A percentile compares a stretch with the other conserved stretches of the same genome.
phyloP scores from a whole-genome alignment of 306 rosid species.

The Styphnolobium japonicum region DNA sequence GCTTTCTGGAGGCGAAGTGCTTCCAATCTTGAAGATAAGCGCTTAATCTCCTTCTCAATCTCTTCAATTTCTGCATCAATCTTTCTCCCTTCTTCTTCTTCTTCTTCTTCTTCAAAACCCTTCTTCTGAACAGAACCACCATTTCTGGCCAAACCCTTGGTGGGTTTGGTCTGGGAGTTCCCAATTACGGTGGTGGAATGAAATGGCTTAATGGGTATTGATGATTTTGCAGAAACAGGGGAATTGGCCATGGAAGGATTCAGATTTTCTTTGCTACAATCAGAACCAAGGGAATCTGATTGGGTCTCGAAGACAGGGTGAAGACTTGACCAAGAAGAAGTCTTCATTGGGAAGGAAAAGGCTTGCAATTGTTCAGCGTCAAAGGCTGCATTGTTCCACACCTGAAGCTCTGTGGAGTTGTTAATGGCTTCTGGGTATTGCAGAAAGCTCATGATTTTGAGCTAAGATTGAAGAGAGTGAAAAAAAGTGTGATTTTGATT shows the following conservation, averaged over 20 bases:
- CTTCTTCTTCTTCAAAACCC: constrained; percentile 13
- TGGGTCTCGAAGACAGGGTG: constrained; percentile 19
- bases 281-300: constrained; percentile 37
- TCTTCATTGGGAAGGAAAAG: constrained; percentile 3
- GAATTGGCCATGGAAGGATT: constrained; percentile 39
- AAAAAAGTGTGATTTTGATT: background rate
- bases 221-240: constrained; percentile 32
- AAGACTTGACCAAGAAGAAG: constrained; percentile 45
- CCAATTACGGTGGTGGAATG: constrained; percentile 11
- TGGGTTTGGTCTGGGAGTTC: constrained; percentile 37
- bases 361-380: constrained; percentile 44
- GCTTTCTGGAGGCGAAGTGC: constrained; percentile 50
- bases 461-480: background rate
- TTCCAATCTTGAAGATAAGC: constrained; percentile 43
- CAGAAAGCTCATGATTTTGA: constrained; percentile 38
- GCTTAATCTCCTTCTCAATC: constrained; percentile 51
- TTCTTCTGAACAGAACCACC: constrained; percentile 9
- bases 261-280: constrained; percentile 62
- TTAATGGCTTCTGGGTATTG: constrained; percentile 47
- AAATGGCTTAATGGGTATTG: constrained; percentile 42
- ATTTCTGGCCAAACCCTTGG: constrained; percentile 18
- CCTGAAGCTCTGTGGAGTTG: constrained; percentile 51
- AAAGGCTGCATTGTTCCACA: constrained; percentile 69
- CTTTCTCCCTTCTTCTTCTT: constrained; percentile 30
- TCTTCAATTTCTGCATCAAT: constrained; percentile 59